A percentile compares a stretch with the other conserved stretches of the same genome.
Conservation (phyloP, 164 flowering plant species). For the Sedum album region DNA sequence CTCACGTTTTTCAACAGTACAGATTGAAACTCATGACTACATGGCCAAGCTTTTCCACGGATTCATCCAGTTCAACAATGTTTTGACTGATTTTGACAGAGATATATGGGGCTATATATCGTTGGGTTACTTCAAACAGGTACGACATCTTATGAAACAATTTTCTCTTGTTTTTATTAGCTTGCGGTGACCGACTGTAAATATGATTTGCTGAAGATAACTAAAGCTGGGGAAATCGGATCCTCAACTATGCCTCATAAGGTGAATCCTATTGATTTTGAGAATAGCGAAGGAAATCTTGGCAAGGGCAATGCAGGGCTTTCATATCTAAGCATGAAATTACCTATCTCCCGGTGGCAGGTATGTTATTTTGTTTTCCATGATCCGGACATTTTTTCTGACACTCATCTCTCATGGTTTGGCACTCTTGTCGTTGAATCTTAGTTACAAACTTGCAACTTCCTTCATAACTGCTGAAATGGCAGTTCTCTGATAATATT, state of each 20-base stretch:
- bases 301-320: constrained; percentile 65
- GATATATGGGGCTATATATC: constrained; percentile 91
- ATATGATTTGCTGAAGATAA: constrained; percentile 38
- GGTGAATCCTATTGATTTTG: constrained; percentile 98
- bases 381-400: not conserved
- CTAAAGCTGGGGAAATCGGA: constrained; percentile 96
- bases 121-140: constrained; percentile 88
- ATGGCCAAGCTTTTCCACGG: constrained; percentile 78
- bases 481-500: not conserved
- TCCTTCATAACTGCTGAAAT: not conserved
- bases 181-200: not conserved
- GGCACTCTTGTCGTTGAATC: not conserved
- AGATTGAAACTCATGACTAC: constrained; percentile 97
- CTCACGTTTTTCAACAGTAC: too few relatives aligned
- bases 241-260: constrained; percentile 99
- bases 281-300: constrained; percentile 96
- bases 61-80: constrained; percentile 58
- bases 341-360: constrained; percentile 95
- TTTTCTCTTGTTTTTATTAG: not conserved
- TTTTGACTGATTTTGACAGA: constrained; percentile 72
- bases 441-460: too few relatives aligned
- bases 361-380: constrained; percentile 21
- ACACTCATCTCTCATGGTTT: not conserved
- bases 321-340: constrained; percentile 64
- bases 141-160: constrained; percentile 16